Evolutionary conservation across 345 rosid genomes (phyloP), one percentile per base, ranked within the genome.

Genomic region (Kernera saxatilis): DNA sequence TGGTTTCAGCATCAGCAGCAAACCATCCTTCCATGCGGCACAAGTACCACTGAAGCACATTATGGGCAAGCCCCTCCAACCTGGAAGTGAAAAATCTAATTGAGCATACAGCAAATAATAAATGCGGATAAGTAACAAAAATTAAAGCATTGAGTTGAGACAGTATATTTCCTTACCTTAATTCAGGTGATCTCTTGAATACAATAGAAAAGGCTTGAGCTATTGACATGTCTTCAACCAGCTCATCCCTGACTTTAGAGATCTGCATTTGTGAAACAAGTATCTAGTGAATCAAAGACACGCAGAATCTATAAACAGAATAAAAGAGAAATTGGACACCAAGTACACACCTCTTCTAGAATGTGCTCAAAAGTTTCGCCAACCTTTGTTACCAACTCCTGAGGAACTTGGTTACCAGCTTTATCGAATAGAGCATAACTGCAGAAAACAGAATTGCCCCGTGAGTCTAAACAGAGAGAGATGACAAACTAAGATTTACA

Each of bases 1-100:
- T 94, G 37, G 93, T 89, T 60, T 94, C 98, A 27, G 99, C 89
- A 81, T 94, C 99, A 46, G 99, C 91, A 77, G 98, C 99, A 82
- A 94, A 94, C 98, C 99, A 92, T 32, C 98, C 98, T 82, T 94
- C 98, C 98, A 94, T 94, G 70, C 97, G 88, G 78, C 99, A 89
- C 57, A 92, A 79, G 77, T 94, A 94, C 99, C 98, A 94, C 59
- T 94, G 98, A 40, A 94, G 93, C 51, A 92, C 98, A 81, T 86
- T 89, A 59, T 85, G 80, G 14, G 85, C 71, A 68, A 89, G 83
- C 41, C 96, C 98, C 51, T 92, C 92, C 79, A 89, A 67, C 81
- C 98, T 92, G 80, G 8, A 77, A 22, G 41, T 43, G 2, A 48
- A 14, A 53, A 67, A 15, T 3, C 19, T 13, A 39, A 15, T 13